Conservation (phyloP, 441 rosid genomes). For the Erodium trifolium region DNA sequence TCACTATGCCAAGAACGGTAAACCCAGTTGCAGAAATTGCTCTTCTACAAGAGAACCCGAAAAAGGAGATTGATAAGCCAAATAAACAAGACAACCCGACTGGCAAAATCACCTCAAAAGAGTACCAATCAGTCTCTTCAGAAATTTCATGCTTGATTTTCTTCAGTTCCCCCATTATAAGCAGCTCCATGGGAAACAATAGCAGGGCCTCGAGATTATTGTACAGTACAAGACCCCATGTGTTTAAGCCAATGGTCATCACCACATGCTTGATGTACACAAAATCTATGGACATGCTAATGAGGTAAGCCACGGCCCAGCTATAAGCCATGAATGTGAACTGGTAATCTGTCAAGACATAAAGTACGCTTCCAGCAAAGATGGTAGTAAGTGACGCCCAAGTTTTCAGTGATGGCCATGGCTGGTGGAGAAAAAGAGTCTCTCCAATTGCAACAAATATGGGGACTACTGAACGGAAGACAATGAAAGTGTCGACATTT, state of each 20-base stretch:
- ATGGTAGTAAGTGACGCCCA: conserved; percentile 76
- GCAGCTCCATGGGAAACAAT: conserved; percentile 78
- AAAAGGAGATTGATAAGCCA: conserved; percentile 83
- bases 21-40: conserved; percentile 95
- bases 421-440: conserved; percentile 70
- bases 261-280: conserved; percentile 96
- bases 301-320: conserved; percentile 83
- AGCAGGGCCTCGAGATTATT: conserved; percentile 92
- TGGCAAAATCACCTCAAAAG: conserved; percentile 58
- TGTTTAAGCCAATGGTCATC: conserved; percentile 81
- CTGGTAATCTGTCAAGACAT: conserved; percentile 81
- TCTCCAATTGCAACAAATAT: conserved; percentile 92
- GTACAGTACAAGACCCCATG: conserved; percentile 92
- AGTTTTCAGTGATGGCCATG: conserved; percentile 71
- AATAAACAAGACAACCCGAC: conserved; percentile 75
- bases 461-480: conserved; percentile 85
- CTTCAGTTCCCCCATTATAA: conserved; percentile 92
- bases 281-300: conserved; percentile 88
- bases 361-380: conserved; percentile 76
- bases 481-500: conserved; percentile 90
- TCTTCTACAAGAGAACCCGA: conserved; percentile 87
- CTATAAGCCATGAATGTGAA: conserved; percentile 75
- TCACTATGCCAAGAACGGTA: conserved; percentile 92
- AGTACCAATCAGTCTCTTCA: conserved; percentile 59
- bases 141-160: conserved; percentile 72